Conservation (phyloP, 2,329 filamentous ascomycete species). For the Ascochyta koolunga region DNA sequence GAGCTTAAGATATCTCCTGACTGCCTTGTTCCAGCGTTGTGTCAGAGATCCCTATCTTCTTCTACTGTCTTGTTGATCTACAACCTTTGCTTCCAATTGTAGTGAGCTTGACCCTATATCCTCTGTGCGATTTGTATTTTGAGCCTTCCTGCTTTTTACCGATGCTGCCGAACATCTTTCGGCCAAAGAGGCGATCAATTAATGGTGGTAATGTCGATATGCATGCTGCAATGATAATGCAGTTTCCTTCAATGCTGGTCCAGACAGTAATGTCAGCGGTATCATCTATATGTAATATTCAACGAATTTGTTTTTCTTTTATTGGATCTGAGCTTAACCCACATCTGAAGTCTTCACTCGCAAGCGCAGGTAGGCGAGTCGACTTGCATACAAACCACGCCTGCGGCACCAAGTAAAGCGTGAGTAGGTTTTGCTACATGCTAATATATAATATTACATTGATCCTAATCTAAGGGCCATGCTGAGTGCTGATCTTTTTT, state of each 20-base stretch:
- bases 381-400: conserved; percentile 44
- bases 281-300: background rate
- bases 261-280: conserved; percentile 41
- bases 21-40: too few species aligned
- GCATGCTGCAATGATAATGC: conserved; percentile 45
- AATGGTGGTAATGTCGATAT: conserved; percentile 45
- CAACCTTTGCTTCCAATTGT: too few species aligned
- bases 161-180: too few species aligned
- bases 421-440: background rate
- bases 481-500: conserved; percentile 51
- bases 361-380: conserved; percentile 19
- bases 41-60: too few species aligned
- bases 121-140: too few species aligned
- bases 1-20: too few species aligned
- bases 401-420: conserved; percentile 23
- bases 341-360: conserved; percentile 39
- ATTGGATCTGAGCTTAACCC: conserved; percentile 22
- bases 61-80: too few species aligned
- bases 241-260: conserved; percentile 49
- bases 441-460: background rate
- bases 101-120: too few species aligned
- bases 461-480: conserved; percentile 37
- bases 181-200: conserved; percentile 15
- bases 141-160: too few species aligned
- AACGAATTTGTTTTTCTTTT: background rate